Base-by-base conservation (phyloP, 805 yeast species). In the Saccharomycopsis fermentans region DNA sequence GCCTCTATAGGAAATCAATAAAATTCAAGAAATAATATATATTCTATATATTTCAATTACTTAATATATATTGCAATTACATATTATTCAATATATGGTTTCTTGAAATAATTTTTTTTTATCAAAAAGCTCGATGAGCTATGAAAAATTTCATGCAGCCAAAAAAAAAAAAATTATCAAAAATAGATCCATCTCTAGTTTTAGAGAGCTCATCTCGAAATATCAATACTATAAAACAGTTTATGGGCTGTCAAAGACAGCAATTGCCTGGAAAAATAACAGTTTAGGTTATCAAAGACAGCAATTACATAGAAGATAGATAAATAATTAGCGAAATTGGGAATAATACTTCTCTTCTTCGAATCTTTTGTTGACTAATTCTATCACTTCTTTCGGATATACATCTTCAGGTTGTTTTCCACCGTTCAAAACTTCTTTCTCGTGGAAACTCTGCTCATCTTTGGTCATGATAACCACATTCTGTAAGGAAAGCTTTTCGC, bases 401-500 rank as follows among this genome's bases (percentile, higher is more conserved):
- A 90, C 88, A 51, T 80, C 84, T 56, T 74, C 78, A 17, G 87
- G 64, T 6, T 63, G 66, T 69, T 84, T 84, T n/a, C 83, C 84
- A 5, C 91, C 92, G 32, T 73, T 76, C 59, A 94, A 73, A 2
- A 92, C 84, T 65, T 82, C 77, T 29, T 78, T 77, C 71, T 94
- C 99, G 67, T 94, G 99, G 14, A 64, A 67, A 62, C 77, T 81
- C 67, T 86, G 96, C 70, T 94, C 98, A 51, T 89, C 94, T 67
- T 86, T 86, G 2, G 96, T 90, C 84, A 94, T 77, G 2, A 92
- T 76, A 6, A 92, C 96, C 53, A 90, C 81, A 69, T 94, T 94
- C 64, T 87, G 92, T 61, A 84, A 70, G 19, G 83, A 77, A 29
- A 87, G 73, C 12, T 84, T 87, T 64, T 78, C 73, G 1, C 69